phyloP scores from a whole-genome alignment of 2,329 filamentous ascomycete genomes.

The Mycocentrospora acerina region DNA sequence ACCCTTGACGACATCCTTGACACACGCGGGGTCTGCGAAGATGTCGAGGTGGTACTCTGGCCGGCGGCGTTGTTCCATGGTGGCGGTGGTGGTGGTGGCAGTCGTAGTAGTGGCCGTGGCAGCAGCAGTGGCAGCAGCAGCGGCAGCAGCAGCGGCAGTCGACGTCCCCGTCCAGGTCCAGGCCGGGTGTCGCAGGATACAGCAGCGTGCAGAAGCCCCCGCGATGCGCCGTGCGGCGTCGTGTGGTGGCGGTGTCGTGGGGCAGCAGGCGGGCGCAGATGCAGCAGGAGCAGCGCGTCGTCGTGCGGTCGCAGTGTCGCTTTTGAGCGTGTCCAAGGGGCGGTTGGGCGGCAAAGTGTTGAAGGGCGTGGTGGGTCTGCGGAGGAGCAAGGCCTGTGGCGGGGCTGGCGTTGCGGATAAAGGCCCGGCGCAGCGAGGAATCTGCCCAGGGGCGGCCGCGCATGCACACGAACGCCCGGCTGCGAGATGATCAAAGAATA shows the following conservation, averaged over 20 bases:
- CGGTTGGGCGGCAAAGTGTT: not conserved
- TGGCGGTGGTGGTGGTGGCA: slow-evolving; percentile 27
- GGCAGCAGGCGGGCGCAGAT: slow-evolving; percentile 1
- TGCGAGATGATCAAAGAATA: slow-evolving; percentile 25
- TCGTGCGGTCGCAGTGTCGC: not conserved
- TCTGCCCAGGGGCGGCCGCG: not conserved
- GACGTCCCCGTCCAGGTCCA: too few relatives aligned
- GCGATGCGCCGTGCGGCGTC: slow-evolving; percentile 16
- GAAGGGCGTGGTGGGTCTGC: slow-evolving; percentile 44
- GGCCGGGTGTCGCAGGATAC: too few relatives aligned
- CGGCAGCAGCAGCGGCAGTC: too few relatives aligned
- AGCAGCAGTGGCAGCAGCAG: not conserved
- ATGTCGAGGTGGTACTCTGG: slow-evolving; percentile 93
- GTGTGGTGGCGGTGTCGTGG: slow-evolving; percentile 9
- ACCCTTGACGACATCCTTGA: slow-evolving; percentile 94
- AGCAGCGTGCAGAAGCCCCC: slow-evolving; percentile 4
- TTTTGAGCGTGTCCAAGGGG: not conserved
- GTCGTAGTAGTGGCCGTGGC: slow-evolving; percentile 4
- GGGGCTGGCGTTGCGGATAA: slow-evolving; percentile 16
- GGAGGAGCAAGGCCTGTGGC: slow-evolving; percentile 4
- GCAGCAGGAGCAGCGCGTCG: not conserved
- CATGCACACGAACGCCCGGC: slow-evolving; percentile 9
- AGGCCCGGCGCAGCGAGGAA: slow-evolving; percentile 9
- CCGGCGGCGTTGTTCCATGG: slow-evolving; percentile 66
- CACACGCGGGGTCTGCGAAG: slow-evolving; percentile 85